Evolutionary conservation across 345 rosid genomes (phyloP), one percentile per base, ranked within the genome.

Genomic region (Theobroma cacao): DNA sequence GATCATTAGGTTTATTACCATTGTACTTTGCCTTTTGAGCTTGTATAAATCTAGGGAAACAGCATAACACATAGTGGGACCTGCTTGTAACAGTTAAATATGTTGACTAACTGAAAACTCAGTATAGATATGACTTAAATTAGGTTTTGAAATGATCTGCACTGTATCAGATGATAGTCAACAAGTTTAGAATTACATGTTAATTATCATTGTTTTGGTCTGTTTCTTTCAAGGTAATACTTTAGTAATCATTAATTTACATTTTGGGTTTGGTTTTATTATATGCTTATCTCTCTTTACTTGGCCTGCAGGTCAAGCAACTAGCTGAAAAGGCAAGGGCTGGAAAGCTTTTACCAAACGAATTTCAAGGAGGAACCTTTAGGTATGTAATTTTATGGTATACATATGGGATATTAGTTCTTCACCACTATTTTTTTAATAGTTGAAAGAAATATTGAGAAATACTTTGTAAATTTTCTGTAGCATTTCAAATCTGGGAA

Each of bases 401-500:
- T 47, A 31, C 5, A 24, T 31, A 30, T 66, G 73, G 24, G 41
- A 43, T 69, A 20, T 36, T n/a, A 26, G 17, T 63, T 67, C 60
- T 22, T 28, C 52, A 11, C 31, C 22, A 22, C 50, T 22, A 68
- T 3, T 61, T 67, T 63, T 30, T 30, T 38, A 26, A 64, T n/a
- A 13, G 71, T 80, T 58, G 36, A 63, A 77, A 66, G 43, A 47
- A 56, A 18, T 58, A 69, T 56, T 30, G 31, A 60, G 7, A 48
- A 63, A 34, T 69, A 36, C 31, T 47, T 72, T 52, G n/a, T 80
- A 41, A 73, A 78, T 30, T 40, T 86, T 83, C 38, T 88, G 86
- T 90, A 96, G 99, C 90, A 93, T 96, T 87, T 96, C 99, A 75
- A 96, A 96, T 85, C 90, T 96, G 22, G 99, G 99, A 84, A 96